phyloP scores from a whole-genome alignment of 1,284 basidiomycete genomes.

The Crepidotus sp. region DNA sequence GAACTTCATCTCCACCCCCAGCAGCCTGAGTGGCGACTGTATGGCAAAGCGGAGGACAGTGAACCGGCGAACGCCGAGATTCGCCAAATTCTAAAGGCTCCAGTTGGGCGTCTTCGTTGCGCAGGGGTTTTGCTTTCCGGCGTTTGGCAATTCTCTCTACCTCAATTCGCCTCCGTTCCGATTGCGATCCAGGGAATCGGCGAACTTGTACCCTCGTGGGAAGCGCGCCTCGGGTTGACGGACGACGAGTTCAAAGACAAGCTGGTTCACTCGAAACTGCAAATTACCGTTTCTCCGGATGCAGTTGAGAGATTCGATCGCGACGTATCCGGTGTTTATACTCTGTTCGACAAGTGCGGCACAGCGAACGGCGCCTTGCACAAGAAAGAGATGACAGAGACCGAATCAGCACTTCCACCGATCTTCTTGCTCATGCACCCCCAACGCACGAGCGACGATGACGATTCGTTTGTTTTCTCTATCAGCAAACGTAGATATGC shows the following conservation, averaged over 20 bases:
- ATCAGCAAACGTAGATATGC: conserved; percentile 70
- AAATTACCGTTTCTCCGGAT: conserved; percentile 49
- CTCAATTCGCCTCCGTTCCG: conserved; percentile 45
- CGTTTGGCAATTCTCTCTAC: conserved; percentile 77
- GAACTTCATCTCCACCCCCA: conserved; percentile 73
- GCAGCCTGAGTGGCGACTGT: conserved; percentile 82
- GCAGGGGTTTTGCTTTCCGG: conserved; percentile 56
- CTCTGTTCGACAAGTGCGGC: conserved; percentile 78
- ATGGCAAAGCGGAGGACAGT: conserved; percentile 54
- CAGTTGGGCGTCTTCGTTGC: conserved; percentile 72
- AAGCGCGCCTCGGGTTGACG: conserved; percentile 72
- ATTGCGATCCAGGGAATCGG: conserved; percentile 62
- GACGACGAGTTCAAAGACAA: conserved; percentile 58
- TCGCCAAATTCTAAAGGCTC: conserved; percentile 64
- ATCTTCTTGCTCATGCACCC: conserved; percentile 84
- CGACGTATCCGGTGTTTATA: conserved; percentile 74
- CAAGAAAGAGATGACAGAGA: conserved; percentile 40
- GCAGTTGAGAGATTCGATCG: conserved; percentile 59
- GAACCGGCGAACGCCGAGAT: conserved; percentile 79
- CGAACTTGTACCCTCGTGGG: conserved; percentile 77
- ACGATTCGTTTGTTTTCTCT: conserved; percentile 79
- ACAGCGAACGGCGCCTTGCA: conserved; percentile 86
- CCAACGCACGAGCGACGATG: conserved; percentile 64
- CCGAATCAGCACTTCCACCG: conserved; percentile 44
- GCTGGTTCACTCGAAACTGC: conserved; percentile 59